Base-by-base conservation (phyloP, 2,329 filamentous ascomycete species). In the Sphaceloma murrayae region DNA sequence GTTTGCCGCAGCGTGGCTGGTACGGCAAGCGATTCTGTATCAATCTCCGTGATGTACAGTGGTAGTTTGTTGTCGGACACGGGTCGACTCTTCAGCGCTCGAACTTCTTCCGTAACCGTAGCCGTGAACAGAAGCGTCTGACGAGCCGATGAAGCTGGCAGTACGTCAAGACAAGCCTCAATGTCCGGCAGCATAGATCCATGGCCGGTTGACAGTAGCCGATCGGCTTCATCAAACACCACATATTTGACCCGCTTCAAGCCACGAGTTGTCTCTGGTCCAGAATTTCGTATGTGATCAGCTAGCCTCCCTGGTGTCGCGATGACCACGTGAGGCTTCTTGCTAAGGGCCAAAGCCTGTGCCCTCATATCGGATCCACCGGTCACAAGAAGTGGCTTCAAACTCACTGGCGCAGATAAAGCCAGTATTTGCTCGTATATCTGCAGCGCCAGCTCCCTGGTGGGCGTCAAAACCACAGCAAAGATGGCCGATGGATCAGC, bases 391-490 rank as follows among this genome's bases (percentile, higher is more conserved):
- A 89, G 72, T 3, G 83, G 80, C 62, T 94, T 94, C 53, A 98
- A 75, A 46, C 80, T 83, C 56, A 94, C 86, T 0, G 85, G 82
- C 3, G 87, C 79, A 2, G 86, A 89, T 45, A 98, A 86, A 10
- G 91, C 91, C 58, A 86, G 86, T 67, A 96, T 81, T 62, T 98
- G 91, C 66, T 98, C 91, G 61, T 82, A 93, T 39, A 98, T 95
- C 60, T 98, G 91, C 16, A 96, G 74, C 3, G 91, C 91, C 47
- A 98, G 75, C 67, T 98, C 91, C 55, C 85, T 75, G 5, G 86
- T 94, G 14, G 87, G 88, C 6, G 91, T 98, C 56, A 98, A 67
- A 10, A 98, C 77, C 4, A 98, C 68, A 2, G 78, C 89, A 62
- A 85, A 98, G 54, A 96, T 89, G 32, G 86, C 91, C 48, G 82